Conservation (phyloP, 2,329 filamentous ascomycete genomes). For the Xylariales sp. region DNA sequence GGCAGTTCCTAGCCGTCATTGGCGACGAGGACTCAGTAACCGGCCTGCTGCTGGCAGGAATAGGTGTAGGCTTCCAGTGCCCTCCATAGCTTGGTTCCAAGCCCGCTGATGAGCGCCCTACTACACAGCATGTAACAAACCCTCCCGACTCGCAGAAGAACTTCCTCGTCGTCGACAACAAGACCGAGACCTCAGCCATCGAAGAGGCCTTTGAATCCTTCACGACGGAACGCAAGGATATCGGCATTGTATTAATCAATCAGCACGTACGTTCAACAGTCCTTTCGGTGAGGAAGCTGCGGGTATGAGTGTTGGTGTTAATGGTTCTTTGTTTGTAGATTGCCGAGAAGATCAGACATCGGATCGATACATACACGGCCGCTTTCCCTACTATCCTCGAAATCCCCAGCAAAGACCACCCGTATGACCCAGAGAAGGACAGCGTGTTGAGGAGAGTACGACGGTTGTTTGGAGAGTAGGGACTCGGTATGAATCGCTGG, state of each 20-base stretch:
- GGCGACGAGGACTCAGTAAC: constrained; percentile 99
- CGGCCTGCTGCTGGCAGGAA: constrained; percentile 87
- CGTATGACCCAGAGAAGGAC: constrained; percentile 98
- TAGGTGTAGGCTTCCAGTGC: constrained; percentile 60
- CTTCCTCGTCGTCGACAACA: constrained; percentile 92
- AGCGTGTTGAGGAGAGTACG: constrained; percentile 87
- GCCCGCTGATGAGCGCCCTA: too few relatives aligned
- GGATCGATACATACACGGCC: constrained; percentile 85
- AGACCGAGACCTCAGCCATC: constrained; percentile 85
- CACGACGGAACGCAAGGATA: constrained; percentile 87
- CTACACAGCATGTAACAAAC: constrained; percentile 75
- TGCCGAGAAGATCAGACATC: constrained; percentile 86
- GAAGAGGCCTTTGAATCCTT: constrained; percentile 88
- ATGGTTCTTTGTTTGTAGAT: constrained; percentile 65
- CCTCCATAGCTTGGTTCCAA: background rate
- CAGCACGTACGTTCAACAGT: constrained; percentile 69
- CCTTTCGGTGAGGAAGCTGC: too few relatives aligned
- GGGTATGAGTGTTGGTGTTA: too few relatives aligned
- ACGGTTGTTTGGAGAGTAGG: constrained; percentile 63
- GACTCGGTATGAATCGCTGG: constrained; percentile 6
- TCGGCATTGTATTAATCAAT: constrained; percentile 94
- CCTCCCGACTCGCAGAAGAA: constrained; percentile 92
- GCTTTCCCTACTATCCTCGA: constrained; percentile 96
- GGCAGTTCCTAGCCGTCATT: constrained; percentile 95
- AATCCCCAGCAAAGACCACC: constrained; percentile 98